phyloP scores from a whole-genome alignment of 2,329 filamentous ascomycete genomes.

The Cytospora schulzeri region DNA sequence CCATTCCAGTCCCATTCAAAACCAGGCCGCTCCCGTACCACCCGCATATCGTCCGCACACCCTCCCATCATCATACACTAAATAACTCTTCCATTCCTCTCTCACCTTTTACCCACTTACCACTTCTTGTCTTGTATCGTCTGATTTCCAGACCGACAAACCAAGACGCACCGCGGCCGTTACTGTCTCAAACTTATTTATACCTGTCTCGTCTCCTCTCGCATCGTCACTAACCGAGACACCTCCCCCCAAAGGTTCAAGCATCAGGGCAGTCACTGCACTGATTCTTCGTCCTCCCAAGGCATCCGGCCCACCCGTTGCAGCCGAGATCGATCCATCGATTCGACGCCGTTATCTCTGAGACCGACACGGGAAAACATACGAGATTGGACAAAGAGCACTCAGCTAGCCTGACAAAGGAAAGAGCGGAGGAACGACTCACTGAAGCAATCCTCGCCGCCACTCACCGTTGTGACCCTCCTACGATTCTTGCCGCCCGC shows the following conservation, averaged over 20 bases:
- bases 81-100: slow-evolving; percentile 21
- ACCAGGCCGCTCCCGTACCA: slow-evolving; percentile 27
- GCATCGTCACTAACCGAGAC: neutral
- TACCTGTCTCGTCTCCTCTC: slow-evolving; percentile 9
- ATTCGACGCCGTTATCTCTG: neutral
- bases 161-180: neutral
- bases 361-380: neutral
- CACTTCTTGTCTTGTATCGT: neutral
- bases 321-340: neutral
- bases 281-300: neutral
- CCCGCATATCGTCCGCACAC: slow-evolving; percentile 11
- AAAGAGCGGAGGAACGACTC: slow-evolving; percentile 10
- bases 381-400: neutral
- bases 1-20: slow-evolving; percentile 26
- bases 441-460: neutral
- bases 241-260: neutral
- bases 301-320: neutral
- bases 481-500: slow-evolving; percentile 2
- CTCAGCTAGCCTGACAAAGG: neutral
- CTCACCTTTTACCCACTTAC: neutral
- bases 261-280: neutral
- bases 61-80: neutral
- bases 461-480: neutral
- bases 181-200: neutral
- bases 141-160: neutral